phyloP scores from a whole-genome alignment of 179 eudicot genomes.

The Spergularia azorica region DNA sequence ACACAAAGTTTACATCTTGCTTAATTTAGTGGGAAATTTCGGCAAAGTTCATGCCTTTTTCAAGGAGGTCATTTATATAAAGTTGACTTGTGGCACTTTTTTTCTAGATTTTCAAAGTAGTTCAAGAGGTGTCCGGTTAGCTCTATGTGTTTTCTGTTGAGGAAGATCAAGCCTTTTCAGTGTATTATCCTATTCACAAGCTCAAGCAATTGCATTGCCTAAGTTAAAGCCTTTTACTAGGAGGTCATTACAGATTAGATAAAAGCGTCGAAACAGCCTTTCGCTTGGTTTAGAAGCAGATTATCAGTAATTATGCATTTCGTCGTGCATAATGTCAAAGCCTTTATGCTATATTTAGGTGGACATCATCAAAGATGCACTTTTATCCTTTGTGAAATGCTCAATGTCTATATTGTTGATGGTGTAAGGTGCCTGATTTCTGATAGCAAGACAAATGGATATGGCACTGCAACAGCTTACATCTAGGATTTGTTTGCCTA shows the following conservation, averaged over 20 bases:
- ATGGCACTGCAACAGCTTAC: background rate
- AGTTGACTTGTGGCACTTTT: background rate
- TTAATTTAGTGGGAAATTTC: background rate
- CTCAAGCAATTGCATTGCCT: background rate
- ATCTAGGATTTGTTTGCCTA: background rate
- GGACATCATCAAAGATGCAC: background rate
- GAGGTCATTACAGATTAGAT: conserved; percentile 1
- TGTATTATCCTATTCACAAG: background rate
- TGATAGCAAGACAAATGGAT: background rate
- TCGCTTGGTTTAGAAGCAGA: no score
- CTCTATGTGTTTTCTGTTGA: conserved; percentile 5
- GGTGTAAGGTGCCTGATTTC: background rate
- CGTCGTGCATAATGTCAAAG: background rate
- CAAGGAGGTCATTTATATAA: background rate
- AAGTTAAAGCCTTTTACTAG: background rate
- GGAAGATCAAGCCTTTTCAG: background rate
- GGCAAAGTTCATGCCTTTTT: background rate
- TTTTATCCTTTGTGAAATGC: background rate
- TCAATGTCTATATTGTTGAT: background rate
- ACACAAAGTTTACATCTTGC: background rate
- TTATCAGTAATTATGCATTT: background rate
- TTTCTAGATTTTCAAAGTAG: background rate
- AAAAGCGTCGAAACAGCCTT: no score
- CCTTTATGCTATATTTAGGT: background rate
- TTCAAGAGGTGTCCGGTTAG: background rate